These are phyloP conservation scores for Talaromyces sp. DNA, from an alignment of 2,329 filamentous ascomycete genomes.

Conservation along the genomic window DNA sequence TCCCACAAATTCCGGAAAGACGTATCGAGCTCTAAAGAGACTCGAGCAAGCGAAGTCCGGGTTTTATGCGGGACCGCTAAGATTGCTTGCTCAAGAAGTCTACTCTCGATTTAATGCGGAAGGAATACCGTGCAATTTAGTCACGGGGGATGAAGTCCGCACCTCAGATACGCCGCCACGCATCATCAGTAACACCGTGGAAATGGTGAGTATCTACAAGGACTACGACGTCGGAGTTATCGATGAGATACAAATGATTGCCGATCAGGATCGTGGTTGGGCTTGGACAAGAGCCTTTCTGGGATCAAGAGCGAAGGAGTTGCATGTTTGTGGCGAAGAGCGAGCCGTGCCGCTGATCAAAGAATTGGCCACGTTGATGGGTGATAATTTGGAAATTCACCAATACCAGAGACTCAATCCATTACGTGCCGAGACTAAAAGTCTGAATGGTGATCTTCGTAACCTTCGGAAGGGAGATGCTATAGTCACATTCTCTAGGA, in stretches of 20 bases:
- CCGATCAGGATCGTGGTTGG: conserved; percentile 74
- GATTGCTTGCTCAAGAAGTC: conserved; percentile 90
- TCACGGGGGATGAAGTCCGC: conserved; percentile 88
- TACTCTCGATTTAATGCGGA: conserved; percentile 79
- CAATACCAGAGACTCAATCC: conserved; percentile 79
- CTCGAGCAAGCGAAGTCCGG: conserved; percentile 73
- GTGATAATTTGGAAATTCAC: conserved; percentile 79
- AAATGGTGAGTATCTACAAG: conserved; percentile 67
- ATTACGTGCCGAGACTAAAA: conserved; percentile 61
- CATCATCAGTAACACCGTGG: conserved; percentile 85
- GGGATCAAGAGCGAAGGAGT: conserved; percentile 78
- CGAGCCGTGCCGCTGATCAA: conserved; percentile 75
- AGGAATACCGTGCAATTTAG: conserved; percentile 69
- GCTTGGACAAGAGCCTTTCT: conserved; percentile 91
- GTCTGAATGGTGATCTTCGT: conserved; percentile 61
- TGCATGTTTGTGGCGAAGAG: conserved; percentile 91
- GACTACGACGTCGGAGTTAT: conserved; percentile 85
- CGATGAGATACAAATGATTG: conserved; percentile 98
- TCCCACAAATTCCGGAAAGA: conserved; percentile 97
- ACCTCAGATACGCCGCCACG: conserved; percentile 57
- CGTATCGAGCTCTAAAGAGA: conserved; percentile 84
- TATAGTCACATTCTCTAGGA: conserved; percentile 78
- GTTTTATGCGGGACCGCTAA: conserved; percentile 85
- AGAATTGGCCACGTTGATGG: conserved; percentile 71
- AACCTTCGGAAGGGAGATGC: conserved; percentile 84